A percentile compares a stretch with the other conserved stretches of the same genome.
These are phyloP conservation scores for Globisporangium iwayamae DNA, from an alignment of 352 stramenopile genomes.

Conservation along the genomic window DNA sequence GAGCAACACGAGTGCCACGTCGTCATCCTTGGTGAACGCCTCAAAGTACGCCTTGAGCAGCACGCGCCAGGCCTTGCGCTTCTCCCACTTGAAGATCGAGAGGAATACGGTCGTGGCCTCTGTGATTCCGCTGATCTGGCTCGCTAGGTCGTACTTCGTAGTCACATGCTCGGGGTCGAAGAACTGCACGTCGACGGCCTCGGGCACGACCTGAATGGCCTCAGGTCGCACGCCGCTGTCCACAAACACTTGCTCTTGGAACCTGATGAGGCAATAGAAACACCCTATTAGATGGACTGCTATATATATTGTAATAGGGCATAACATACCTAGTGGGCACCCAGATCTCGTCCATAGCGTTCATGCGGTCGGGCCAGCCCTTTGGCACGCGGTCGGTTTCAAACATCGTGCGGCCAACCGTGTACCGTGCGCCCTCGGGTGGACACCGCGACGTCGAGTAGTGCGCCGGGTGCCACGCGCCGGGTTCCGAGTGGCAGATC, in stretches of 20 bases:
- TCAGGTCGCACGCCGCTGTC: constrained; percentile 48
- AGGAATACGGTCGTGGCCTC: constrained; percentile 78
- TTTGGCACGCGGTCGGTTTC: constrained; percentile 91
- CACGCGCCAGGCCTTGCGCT: constrained; percentile 89
- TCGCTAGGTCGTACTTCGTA: constrained; percentile 43
- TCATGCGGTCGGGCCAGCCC: constrained; percentile 87
- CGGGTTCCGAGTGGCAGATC: constrained; percentile 92
- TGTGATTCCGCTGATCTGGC: constrained; percentile 31
- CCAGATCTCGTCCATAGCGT: constrained; percentile 93
- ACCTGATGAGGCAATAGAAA: constrained; percentile 27
- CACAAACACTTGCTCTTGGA: constrained; percentile 74
- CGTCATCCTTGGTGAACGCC: constrained; percentile 51
- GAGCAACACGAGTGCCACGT: constrained; percentile 81
- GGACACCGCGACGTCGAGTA: constrained; percentile 76
- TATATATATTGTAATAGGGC: background rate
- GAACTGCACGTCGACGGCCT: constrained; percentile 89
- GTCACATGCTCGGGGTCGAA: constrained; percentile 66
- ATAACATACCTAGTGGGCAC: constrained; percentile 71
- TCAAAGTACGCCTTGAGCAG: constrained; percentile 84
- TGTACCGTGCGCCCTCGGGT: constrained; percentile 42
- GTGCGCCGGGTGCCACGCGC: constrained; percentile 82
- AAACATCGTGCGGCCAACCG: constrained; percentile 92
- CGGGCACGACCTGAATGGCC: constrained; percentile 72
- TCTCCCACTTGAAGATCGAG: constrained; percentile 94
- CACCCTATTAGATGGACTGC: too few relatives aligned